These are phyloP conservation scores for Ascodesmis nigricans DNA, from an alignment of 495 filamentous ascomycete species.

Conservation along the genomic window DNA sequence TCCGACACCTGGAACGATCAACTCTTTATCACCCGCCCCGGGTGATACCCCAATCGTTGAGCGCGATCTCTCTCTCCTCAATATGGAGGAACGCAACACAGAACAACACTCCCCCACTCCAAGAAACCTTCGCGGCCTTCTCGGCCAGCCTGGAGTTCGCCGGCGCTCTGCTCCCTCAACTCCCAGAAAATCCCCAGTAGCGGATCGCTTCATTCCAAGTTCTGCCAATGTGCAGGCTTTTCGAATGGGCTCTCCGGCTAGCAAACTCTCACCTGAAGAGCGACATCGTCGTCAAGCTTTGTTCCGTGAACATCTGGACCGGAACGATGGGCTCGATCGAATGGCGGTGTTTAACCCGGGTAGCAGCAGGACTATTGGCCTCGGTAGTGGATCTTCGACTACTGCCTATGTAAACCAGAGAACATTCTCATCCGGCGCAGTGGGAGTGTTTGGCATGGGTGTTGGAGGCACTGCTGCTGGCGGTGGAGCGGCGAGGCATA, in stretches of 20 bases:
- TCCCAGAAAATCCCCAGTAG: background rate
- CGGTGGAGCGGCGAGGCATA: conserved; percentile 13
- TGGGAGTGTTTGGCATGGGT: conserved; percentile 16
- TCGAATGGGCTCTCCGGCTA: conserved; percentile 18
- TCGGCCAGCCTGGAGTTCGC: too few relatives aligned
- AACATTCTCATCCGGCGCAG: too few relatives aligned
- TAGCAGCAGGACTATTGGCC: too few relatives aligned
- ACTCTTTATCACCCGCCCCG: background rate
- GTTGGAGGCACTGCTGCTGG: too few relatives aligned
- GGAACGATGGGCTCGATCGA: conserved; percentile 5
- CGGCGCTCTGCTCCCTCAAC: too few relatives aligned
- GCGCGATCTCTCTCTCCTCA: background rate
- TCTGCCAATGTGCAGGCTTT: conserved; percentile 15
- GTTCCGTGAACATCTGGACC: conserved; percentile 2
- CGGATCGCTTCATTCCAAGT: conserved; percentile 18
- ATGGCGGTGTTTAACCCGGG: conserved; percentile 10
- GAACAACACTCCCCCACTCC: background rate
- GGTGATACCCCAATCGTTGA: background rate
- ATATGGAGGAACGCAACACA: background rate
- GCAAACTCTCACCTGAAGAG: conserved; percentile 16
- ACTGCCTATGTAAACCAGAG: too few relatives aligned
- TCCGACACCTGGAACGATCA: background rate
- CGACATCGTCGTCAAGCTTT: conserved; percentile 12
- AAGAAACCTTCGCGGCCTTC: conserved; percentile 3
- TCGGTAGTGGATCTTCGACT: too few relatives aligned